Percentiles rank a stretch among this genome's conserved stretches.
phyloP scores from a whole-genome alignment of 805 yeast species.

The Nakazawaea siamensis region DNA sequence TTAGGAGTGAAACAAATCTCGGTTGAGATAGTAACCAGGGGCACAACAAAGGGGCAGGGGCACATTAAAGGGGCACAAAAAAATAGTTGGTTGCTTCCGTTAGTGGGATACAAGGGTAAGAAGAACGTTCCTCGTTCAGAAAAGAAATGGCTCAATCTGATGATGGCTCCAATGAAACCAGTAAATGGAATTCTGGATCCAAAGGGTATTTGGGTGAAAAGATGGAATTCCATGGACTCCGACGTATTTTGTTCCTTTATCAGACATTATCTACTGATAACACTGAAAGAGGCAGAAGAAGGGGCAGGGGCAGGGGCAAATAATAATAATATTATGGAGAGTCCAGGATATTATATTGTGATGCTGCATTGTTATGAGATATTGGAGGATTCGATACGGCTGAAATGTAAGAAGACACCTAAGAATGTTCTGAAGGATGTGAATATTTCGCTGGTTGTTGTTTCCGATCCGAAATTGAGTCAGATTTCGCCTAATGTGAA shows the following conservation, averaged over 20 bases:
- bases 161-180: slow-evolving; percentile 28
- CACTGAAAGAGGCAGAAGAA: slow-evolving; percentile 15
- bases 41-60: slow-evolving; percentile 4
- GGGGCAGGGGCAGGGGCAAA: neutral
- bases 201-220: slow-evolving; percentile 51
- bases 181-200: slow-evolving; percentile 45
- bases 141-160: slow-evolving; percentile 24
- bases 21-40: slow-evolving; percentile 21
- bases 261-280: slow-evolving; percentile 42
- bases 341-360: slow-evolving; percentile 40
- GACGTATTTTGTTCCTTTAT: slow-evolving; percentile 55
- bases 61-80: slow-evolving; percentile 1
- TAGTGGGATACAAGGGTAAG: slow-evolving; percentile 15
- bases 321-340: slow-evolving; percentile 12
- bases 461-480: slow-evolving; percentile 2
- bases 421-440: slow-evolving; percentile 4
- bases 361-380: slow-evolving; percentile 39
- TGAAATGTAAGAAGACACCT: neutral
- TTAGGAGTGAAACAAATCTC: slow-evolving; percentile 44
- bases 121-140: slow-evolving; percentile 18
- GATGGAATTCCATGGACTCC: slow-evolving; percentile 51
- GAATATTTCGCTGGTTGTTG: slow-evolving; percentile 1
- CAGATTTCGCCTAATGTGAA: slow-evolving; percentile 16
- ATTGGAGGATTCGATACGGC: slow-evolving; percentile 15
- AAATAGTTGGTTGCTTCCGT: slow-evolving; percentile 1